These are phyloP conservation scores for Alternaria sp. DNA, from an alignment of 2,329 filamentous ascomycete genomes.

Conservation along the genomic window DNA sequence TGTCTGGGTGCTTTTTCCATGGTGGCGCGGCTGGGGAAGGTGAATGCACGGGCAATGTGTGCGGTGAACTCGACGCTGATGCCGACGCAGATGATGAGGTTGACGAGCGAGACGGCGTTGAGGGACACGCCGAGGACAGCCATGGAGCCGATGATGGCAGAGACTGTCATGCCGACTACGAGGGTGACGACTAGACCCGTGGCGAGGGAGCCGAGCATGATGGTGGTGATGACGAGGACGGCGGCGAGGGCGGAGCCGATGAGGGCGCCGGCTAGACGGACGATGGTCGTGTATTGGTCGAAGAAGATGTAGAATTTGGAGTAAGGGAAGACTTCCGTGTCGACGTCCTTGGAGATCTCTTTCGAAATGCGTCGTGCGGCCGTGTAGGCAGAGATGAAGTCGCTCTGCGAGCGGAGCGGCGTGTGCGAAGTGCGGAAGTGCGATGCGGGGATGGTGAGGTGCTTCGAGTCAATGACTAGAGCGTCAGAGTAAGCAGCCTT, in stretches of 20 bases:
- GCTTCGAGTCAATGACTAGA: slow-evolving; percentile 75
- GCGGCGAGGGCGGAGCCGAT: slow-evolving; percentile 83
- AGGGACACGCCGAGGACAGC: slow-evolving; percentile 85
- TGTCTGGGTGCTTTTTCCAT: slow-evolving; percentile 77
- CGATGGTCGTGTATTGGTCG: slow-evolving; percentile 90
- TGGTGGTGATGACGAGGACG: slow-evolving; percentile 79
- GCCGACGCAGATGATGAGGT: slow-evolving; percentile 94
- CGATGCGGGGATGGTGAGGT: slow-evolving; percentile 74
- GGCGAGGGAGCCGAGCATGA: slow-evolving; percentile 81
- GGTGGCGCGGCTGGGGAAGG: slow-evolving; percentile 83
- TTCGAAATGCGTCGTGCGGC: slow-evolving; percentile 86
- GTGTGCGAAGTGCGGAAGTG: slow-evolving; percentile 93
- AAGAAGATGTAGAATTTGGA: slow-evolving; percentile 99
- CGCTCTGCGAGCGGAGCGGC: slow-evolving; percentile 82
- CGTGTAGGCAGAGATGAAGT: slow-evolving; percentile 91
- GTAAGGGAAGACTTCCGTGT: slow-evolving; percentile 90
- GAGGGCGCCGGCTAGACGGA: slow-evolving; percentile 77
- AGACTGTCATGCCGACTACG: slow-evolving; percentile 90
- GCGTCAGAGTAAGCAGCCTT: slow-evolving; percentile 86
- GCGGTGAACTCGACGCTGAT: slow-evolving; percentile 98
- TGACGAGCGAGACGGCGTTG: slow-evolving; percentile 94
- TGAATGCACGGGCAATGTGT: slow-evolving; percentile 94
- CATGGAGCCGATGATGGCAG: slow-evolving; percentile 96
- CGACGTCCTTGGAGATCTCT: slow-evolving; percentile 73
- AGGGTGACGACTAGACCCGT: slow-evolving; percentile 83